phyloP scores from a whole-genome alignment of 2,329 filamentous ascomycete genomes.

The Coniochaeta ligniaria region DNA sequence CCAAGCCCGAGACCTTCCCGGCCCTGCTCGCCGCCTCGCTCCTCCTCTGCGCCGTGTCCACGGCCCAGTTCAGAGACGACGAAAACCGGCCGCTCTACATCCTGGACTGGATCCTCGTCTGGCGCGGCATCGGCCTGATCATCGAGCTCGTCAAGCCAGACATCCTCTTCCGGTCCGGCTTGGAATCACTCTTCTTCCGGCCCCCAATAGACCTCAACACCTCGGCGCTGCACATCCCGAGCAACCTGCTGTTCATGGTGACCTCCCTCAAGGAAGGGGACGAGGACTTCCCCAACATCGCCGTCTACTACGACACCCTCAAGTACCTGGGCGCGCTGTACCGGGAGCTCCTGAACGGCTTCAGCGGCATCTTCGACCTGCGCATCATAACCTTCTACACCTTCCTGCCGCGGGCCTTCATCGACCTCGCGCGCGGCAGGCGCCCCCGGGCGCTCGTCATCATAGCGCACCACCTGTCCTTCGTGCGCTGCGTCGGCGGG shows the following conservation, averaged over 20 bases:
- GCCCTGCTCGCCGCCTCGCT: conserved; percentile 46
- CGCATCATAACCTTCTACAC: conserved; percentile 48
- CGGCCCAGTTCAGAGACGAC: conserved; percentile 41
- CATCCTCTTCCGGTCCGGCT: conserved; percentile 29
- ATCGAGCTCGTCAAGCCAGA: conserved; percentile 28
- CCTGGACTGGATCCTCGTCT: conserved; percentile 49
- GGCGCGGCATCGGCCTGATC: conserved; percentile 45
- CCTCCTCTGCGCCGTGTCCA: conserved; percentile 42
- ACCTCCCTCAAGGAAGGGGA: conserved; percentile 34
- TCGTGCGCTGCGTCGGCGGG: conserved; percentile 33
- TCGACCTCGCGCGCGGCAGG: conserved; percentile 32
- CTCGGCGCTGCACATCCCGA: conserved; percentile 33
- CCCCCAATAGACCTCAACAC: conserved; percentile 39
- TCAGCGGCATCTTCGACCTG: conserved; percentile 35
- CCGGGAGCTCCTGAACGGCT: conserved; percentile 34
- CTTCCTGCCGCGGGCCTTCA: conserved; percentile 36
- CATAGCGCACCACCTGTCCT: conserved; percentile 44
- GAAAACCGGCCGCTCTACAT: conserved; percentile 39
- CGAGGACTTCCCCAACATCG: conserved; percentile 28
- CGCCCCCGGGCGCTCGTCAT: conserved; percentile 42
- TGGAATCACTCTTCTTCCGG: conserved; percentile 40
- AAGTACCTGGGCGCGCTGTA: conserved; percentile 46
- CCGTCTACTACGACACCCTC: conserved; percentile 37
- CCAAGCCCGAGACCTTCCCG: conserved; percentile 35
- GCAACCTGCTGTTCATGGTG: conserved; percentile 41